Evolutionary conservation across 2,329 filamentous ascomycete species (phyloP), one percentile per base, ranked within the genome.

Genomic region (Ophidiomyces ophidiicola): DNA sequence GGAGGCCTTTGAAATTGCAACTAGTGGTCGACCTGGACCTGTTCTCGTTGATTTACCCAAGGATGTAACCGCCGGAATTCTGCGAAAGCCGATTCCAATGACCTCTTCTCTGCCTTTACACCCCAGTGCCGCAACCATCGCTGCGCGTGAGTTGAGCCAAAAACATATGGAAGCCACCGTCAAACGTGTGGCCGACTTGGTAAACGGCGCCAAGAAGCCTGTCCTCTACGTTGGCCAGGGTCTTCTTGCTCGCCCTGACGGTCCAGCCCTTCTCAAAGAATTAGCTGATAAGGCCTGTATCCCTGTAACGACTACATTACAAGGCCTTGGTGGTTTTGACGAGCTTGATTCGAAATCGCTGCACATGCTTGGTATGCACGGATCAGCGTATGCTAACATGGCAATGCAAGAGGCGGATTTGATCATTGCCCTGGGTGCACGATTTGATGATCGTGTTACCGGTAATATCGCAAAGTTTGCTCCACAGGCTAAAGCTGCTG

Each of bases 331-430:
- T 53, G 84, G 77, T 15, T 96, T 81, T 50, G 87, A 96, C 54
- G 90, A 96, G 67, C 74, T 90, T 8, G 85, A 96, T 55, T 77
- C 85, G 49, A 94, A 94, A 73, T 82, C 87, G 31, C 72, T 96
- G 36, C 87, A 96, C 67, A 98, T 98, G 90, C 77, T 96, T 20
- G 90, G 90, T 48, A 96, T 96, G 90, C 88, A 96, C 69, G 90
- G 90, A 44, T 82, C 87, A 6, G 87, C 86, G 5, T 98, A 93
- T 56, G 90, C 90, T 59, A 98, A 98, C 69, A 85, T 94, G 81
- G 78, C 90, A 11, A 94, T 98, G 69, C 88, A 98, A 64, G 82
- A 94, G 60, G 83, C 90, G 10, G 90, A 98, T 64, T 70, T 98
- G 46, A 90, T 98, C 61, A 84, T 98, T 53, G 88, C 88, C 38